Evolutionary conservation across 2,329 filamentous ascomycete genomes (phyloP).

Genomic region (Stagonosporopsis chrysanthemi): DNA sequence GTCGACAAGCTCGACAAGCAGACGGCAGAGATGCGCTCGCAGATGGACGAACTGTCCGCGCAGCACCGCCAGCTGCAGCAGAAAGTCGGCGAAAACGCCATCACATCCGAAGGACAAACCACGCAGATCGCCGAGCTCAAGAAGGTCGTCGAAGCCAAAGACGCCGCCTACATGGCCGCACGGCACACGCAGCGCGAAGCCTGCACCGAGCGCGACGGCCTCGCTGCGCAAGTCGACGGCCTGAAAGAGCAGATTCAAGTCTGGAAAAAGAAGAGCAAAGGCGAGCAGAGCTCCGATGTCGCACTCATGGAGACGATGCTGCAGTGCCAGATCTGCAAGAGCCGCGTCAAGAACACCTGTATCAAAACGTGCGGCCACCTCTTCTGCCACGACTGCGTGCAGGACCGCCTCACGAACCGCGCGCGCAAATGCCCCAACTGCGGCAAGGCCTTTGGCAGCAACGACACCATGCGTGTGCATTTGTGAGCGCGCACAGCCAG

Average conservation of each 20-base stretch:
- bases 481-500: slow-evolving; percentile 20
- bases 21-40: slow-evolving; percentile 79
- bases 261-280: slow-evolving; percentile 83
- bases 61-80: slow-evolving; percentile 81
- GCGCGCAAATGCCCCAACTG: slow-evolving; percentile 96
- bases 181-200: slow-evolving; percentile 66
- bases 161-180: slow-evolving; percentile 71
- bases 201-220: slow-evolving; percentile 77
- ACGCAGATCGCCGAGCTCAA: slow-evolving; percentile 80
- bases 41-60: slow-evolving; percentile 71
- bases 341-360: slow-evolving; percentile 91
- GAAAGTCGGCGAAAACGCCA: slow-evolving; percentile 72
- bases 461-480: slow-evolving; percentile 77
- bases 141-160: slow-evolving; percentile 76
- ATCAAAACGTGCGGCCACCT: slow-evolving; percentile 95
- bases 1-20: slow-evolving; percentile 91
- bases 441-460: slow-evolving; percentile 87
- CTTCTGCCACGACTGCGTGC: slow-evolving; percentile 90
- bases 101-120: slow-evolving; percentile 74
- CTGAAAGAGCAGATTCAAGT: slow-evolving; percentile 82
- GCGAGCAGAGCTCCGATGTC: slow-evolving; percentile 82
- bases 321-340: slow-evolving; percentile 90
- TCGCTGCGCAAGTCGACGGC: slow-evolving; percentile 79
- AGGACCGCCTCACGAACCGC: slow-evolving; percentile 85
- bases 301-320: slow-evolving; percentile 81